Conservation (phyloP, 257 asterid species). For the Salvia splendens region DNA sequence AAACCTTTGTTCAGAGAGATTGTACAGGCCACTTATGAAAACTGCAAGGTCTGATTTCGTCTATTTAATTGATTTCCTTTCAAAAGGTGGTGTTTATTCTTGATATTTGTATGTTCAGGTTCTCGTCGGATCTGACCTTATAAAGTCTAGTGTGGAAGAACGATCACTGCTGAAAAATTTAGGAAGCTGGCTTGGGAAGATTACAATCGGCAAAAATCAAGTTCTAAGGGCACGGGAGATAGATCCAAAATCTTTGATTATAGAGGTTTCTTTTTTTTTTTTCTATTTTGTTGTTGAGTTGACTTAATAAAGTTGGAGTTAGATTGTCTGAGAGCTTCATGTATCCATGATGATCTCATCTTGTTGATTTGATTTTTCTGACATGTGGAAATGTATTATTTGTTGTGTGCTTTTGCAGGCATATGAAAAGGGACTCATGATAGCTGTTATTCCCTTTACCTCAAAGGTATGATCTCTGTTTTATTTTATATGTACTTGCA, state of each 20-base stretch:
- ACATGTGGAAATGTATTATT: slow-evolving; percentile 9
- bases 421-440: slow-evolving; percentile 93
- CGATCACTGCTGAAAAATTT: slow-evolving; percentile 92
- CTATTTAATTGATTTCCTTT: not conserved
- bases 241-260: slow-evolving; percentile 83
- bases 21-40: slow-evolving; percentile 85
- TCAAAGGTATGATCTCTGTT: slow-evolving; percentile 66
- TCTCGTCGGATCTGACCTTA: slow-evolving; percentile 94
- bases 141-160: slow-evolving; percentile 92
- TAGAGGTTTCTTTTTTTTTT: slow-evolving; percentile 57
- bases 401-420: slow-evolving; percentile 58
- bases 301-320: slow-evolving; percentile 2
- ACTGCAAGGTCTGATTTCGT: slow-evolving; percentile 78
- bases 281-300: slow-evolving; percentile 24
- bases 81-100: slow-evolving; percentile 23
- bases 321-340: slow-evolving; percentile 2
- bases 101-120: slow-evolving; percentile 55
- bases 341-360: slow-evolving; percentile 2
- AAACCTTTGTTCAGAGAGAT: slow-evolving; percentile 77
- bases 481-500: slow-evolving; percentile 10
- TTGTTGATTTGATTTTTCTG: slow-evolving; percentile 16
- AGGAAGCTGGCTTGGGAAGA: slow-evolving; percentile 99
- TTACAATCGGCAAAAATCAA: slow-evolving; percentile 93
- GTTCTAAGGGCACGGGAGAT: slow-evolving; percentile 90
- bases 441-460: slow-evolving; percentile 95